Base-by-base conservation (phyloP, 495 filamentous ascomycete species). In the Penicillium silybi region DNA sequence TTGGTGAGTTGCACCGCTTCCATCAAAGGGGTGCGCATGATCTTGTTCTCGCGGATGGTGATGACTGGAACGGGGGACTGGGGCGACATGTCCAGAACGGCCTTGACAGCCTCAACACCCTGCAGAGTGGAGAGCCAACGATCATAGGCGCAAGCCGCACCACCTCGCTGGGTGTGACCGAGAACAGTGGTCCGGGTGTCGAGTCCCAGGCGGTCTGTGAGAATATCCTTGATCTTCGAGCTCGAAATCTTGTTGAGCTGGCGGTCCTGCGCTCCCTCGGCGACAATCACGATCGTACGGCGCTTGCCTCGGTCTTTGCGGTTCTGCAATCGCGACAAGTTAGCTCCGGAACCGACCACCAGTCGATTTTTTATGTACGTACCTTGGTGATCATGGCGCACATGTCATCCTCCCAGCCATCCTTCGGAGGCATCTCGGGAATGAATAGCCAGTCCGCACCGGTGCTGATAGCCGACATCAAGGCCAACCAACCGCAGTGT, bases 361-460 rank as follows among this genome's bases (percentile, higher is more conserved):
- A 39, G 23, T 22, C 11, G 3, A 20, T 8, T 3, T 32, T 0
- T 4, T 4, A 32, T 32, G 1, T 2, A 68, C 78, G 50, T 62
- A 92, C 90, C 74, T 88, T 86, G 37, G 79, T 80, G 34, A 99
- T 85, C 49, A 91, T 81, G 2, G 73, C 63, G 58, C 85, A 90
- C 95, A 99, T 97, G 40, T 95, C 84, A 34, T 89, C 80, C 63
- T 86, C 84, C 95, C 95, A 99, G 56, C 89, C 85, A 19, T 87
- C 83, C 46, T 80, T 77, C 13, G 92, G 89, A 50, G 95, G 95
- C 71, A 90, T 95, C 73, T 99, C 95, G 0, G 95, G 95, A 42
- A 97, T 87, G 69, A 99, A 96, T 41, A 97, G 79, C 72, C 95
- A 99, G 70, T 99, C 95, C 5, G 95, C 92, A 23, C 93, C 95